Base-by-base conservation (phyloP, 2,329 filamentous ascomycete species). In the Keithomyces neogunnii region DNA sequence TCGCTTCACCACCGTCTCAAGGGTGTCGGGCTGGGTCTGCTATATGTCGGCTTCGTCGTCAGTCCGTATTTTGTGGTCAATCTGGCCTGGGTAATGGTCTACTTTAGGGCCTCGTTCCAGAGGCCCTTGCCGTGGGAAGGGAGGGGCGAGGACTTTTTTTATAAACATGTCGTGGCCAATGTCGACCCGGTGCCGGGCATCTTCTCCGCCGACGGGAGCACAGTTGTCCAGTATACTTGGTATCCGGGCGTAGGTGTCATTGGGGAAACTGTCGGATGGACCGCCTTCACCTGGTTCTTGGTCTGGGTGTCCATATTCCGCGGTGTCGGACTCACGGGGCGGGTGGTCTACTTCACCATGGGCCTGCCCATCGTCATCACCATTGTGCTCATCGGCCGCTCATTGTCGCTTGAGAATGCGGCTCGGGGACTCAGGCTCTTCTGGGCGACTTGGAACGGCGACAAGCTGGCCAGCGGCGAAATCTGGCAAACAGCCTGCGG, bases 281-380 rank as follows among this genome's bases (percentile, higher is more conserved):
- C 71, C 40, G 69, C 72, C 19, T 82, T 82, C 57, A 74, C 77
- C 52, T 80, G 78, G 77, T 78, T 82, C 59, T 62, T 81, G 1
- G 73, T 82, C 56, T 81, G 78, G 76, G 56, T 82, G 40, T 79
- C 74, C 56, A 80, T 83, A 57, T 80, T 81, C 62, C 74, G 77
- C 36, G 75, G 80, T 5, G 77, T 82, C 26, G 76, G 77, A 0
- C 61, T 80, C 53, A 81, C 78, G 2, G 78, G 78, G 2, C 72
- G 78, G 5, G 79, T 80, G 8, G 78, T 81, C 4, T 82, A 81
- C 64, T 79, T 78, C 62, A 81, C 78, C n/a, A 81, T 82, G 77
- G 77, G 77, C 1, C 60, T 82, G 4, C 78, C 79, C 0, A 79
- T 82, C 47, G 66, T 78, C 52, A 75, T 77, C 11, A 80, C 75